Evolutionary conservation across 768 basidiomycete species (phyloP).

Genomic region (Hygrocybe coccinea): DNA sequence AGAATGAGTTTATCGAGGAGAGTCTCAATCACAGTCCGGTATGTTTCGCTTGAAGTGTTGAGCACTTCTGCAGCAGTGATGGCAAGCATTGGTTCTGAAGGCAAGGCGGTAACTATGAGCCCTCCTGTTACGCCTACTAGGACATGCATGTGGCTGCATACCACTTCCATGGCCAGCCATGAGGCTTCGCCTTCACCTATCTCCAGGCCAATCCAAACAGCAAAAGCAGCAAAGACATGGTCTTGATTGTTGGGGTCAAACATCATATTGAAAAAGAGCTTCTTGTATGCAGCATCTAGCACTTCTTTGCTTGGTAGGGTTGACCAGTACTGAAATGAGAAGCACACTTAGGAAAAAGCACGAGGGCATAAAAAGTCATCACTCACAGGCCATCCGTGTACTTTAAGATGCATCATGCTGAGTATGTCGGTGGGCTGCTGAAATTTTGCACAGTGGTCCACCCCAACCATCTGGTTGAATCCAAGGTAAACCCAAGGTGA

Average conservation of each 20-base stretch:
- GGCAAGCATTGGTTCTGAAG: too few relatives aligned
- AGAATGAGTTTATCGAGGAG: not conserved
- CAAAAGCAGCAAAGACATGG: not conserved
- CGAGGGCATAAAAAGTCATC: not conserved
- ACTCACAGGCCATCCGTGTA: conserved; percentile 6
- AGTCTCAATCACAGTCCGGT: conserved; percentile 1
- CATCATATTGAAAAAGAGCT: not conserved
- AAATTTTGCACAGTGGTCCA: not conserved
- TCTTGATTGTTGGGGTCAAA: not conserved
- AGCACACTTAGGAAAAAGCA: not conserved
- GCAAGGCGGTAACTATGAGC: conserved; percentile 1
- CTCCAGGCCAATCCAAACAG: not conserved
- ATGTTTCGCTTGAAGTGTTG: not conserved
- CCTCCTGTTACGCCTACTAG: not conserved
- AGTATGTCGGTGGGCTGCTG: not conserved
- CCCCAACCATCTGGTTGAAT: conserved; percentile 2
- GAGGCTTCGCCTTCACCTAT: not conserved
- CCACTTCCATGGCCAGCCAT: not conserved
- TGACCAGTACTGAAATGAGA: not conserved
- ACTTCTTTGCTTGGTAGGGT: not conserved
- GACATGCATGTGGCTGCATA: conserved; percentile 6
- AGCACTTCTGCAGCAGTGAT: conserved; percentile 2
- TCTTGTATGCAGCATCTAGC: not conserved
- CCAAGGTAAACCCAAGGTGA: conserved; percentile 4
- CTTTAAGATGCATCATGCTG: conserved; percentile 3